Conservation (phyloP, 495 filamentous ascomycete species). For the Neurospora sublineolata region DNA sequence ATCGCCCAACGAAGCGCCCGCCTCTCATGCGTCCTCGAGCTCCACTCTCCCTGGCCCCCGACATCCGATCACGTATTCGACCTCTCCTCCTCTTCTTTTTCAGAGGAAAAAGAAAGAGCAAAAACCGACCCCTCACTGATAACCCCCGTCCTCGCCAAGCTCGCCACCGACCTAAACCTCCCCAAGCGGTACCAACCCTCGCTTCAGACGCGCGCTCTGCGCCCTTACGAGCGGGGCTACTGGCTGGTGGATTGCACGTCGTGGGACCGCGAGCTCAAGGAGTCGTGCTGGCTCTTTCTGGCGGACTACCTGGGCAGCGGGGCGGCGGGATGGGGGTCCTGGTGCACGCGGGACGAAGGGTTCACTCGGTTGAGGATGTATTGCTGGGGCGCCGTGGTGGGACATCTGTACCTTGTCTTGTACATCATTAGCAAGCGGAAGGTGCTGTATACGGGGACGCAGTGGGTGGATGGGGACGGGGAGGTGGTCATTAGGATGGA, state of each 20-base stretch:
- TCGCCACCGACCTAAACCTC: slow-evolving; percentile 41
- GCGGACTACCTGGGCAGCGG: slow-evolving; percentile 45
- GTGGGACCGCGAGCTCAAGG: slow-evolving; percentile 29
- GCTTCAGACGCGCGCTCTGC: slow-evolving; percentile 37
- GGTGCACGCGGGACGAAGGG: slow-evolving; percentile 24
- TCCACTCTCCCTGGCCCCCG: slow-evolving; percentile 25
- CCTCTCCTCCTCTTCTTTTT: slow-evolving; percentile 9
- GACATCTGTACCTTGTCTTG: slow-evolving; percentile 53
- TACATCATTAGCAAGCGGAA: slow-evolving; percentile 51
- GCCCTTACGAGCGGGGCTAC: slow-evolving; percentile 53
- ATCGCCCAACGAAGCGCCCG: neutral
- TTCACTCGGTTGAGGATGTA: slow-evolving; percentile 42
- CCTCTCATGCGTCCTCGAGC: slow-evolving; percentile 15
- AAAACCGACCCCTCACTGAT: slow-evolving; percentile 17
- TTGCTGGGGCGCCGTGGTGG: slow-evolving; percentile 53
- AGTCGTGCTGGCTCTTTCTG: slow-evolving; percentile 51
- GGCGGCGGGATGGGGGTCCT: slow-evolving; percentile 57
- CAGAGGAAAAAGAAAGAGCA: neutral
- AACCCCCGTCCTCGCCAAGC: slow-evolving; percentile 42
- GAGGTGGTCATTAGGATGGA: slow-evolving; percentile 35
- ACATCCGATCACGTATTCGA: slow-evolving; percentile 3
- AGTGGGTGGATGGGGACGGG: slow-evolving; percentile 50
- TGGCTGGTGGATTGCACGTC: slow-evolving; percentile 47
- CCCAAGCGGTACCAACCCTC: slow-evolving; percentile 39
- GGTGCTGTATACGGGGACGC: slow-evolving; percentile 38